These are phyloP conservation scores for Cyclotella choctawhatcheeana DNA, from an alignment of 108 stramenopile species.

Conservation along the genomic window DNA sequence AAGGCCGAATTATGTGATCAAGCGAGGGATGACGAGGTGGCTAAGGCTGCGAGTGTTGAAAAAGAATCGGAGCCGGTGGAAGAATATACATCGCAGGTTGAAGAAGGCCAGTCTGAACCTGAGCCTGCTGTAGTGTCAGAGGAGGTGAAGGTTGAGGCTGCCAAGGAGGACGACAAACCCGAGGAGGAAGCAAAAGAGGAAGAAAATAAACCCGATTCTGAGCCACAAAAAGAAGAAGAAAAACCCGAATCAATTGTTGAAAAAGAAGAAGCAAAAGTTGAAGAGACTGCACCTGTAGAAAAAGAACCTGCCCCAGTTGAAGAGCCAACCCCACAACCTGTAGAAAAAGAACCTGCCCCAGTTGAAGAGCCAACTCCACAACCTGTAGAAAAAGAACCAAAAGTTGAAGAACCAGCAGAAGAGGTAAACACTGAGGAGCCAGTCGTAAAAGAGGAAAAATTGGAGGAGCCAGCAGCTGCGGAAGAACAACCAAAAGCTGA, in stretches of 20 bases:
- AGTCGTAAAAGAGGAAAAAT: neutral
- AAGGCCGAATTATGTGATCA: no score
- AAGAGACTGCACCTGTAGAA: neutral
- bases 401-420: neutral
- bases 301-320: neutral
- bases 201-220: neutral
- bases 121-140: conserved; percentile 1
- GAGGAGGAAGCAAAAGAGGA: neutral
- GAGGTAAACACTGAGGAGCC: neutral
- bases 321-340: neutral
- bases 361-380: neutral
- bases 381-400: neutral
- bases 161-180: neutral
- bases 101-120: no score
- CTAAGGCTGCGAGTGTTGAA: no score
- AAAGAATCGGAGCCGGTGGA: no score
- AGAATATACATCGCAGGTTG: no score
- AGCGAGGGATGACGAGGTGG: neutral
- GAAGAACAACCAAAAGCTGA: conserved; percentile 7
- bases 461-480: neutral
- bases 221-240: neutral
- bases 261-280: neutral
- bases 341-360: conserved; percentile 1
- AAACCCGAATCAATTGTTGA: neutral
- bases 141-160: no score